Conservation (phyloP, 495 filamentous ascomycete species). For the Penicillium cosmopolitanum region DNA sequence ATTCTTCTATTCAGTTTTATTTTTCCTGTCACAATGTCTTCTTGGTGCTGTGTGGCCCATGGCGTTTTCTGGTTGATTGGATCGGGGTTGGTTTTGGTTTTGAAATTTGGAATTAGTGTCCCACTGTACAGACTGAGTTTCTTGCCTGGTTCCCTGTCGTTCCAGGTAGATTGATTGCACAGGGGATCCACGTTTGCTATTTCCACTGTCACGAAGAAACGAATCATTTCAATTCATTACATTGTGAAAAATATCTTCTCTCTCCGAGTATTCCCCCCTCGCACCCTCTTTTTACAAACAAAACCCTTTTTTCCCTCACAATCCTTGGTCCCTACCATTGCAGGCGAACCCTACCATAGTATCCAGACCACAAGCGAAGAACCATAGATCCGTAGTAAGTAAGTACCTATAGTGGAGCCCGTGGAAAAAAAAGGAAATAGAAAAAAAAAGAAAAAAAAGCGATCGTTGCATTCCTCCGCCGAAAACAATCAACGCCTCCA, state of each 20-base stretch:
- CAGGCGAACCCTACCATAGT: no score
- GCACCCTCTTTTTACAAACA: no score
- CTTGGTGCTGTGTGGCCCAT: no score
- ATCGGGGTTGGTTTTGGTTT: no score
- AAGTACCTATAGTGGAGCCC: neutral
- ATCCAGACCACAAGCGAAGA: no score
- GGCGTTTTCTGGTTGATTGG: no score
- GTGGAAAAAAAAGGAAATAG: neutral
- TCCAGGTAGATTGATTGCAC: constrained; percentile 3
- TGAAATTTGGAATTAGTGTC: neutral
- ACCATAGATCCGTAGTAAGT: no score
- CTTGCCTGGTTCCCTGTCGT: neutral
- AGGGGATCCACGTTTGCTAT: neutral
- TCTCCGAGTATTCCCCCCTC: no score
- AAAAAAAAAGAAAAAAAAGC: neutral
- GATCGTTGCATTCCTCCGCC: constrained; percentile 12
- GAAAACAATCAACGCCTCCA: constrained; percentile 8
- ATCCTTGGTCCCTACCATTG: no score
- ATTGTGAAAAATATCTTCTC: neutral
- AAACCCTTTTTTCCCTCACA: no score
- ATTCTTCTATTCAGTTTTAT: neutral
- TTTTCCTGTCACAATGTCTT: neutral
- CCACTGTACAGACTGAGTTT: constrained; percentile 3
- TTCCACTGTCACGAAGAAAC: constrained; percentile 4
- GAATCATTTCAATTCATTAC: constrained; percentile 4